A percentile compares a stretch with the other conserved stretches of the same genome.
phyloP scores from a whole-genome alignment of 768 basidiomycete species.

The Megacollybia marginata region DNA sequence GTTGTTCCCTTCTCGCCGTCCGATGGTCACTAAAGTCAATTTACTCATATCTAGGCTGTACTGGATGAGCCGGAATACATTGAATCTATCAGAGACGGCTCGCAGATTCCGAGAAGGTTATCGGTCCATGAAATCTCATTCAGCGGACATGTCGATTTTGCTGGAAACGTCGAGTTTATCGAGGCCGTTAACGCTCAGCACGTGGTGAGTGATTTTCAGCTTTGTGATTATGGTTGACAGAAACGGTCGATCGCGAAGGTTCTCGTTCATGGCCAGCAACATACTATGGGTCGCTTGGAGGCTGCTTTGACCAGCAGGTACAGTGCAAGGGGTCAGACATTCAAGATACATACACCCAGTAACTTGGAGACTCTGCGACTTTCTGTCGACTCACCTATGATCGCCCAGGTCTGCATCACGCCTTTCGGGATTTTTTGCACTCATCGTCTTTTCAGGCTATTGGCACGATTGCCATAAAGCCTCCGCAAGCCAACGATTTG shows the following conservation, averaged over 20 bases:
- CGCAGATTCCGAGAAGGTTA: conserved; percentile 77
- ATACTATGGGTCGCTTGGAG: conserved; percentile 86
- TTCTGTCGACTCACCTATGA: conserved; percentile 89
- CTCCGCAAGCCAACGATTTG: conserved; percentile 66
- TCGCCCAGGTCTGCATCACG: conserved; percentile 69
- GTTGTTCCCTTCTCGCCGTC: conserved; percentile 11
- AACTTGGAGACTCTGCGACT: conserved; percentile 88
- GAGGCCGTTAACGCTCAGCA: conserved; percentile 89
- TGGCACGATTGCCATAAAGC: conserved; percentile 73
- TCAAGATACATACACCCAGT: conserved; percentile 93
- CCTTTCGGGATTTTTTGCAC: background rate
- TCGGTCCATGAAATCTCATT: conserved; percentile 98
- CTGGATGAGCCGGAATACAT: conserved; percentile 95
- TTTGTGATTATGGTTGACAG: background rate
- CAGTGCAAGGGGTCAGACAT: conserved; percentile 89
- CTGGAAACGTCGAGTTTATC: conserved; percentile 98
- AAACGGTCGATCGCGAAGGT: conserved; percentile 44
- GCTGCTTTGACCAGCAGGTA: conserved; percentile 85
- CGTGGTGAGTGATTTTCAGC: conserved; percentile 49
- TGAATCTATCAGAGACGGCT: conserved; percentile 64
- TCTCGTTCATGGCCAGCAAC: conserved; percentile 95
- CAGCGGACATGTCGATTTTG: conserved; percentile 95
- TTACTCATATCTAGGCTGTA: conserved; percentile 60
- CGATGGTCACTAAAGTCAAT: conserved; percentile 12
- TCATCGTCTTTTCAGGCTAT: conserved; percentile 58